phyloP scores from a whole-genome alignment of 2,329 filamentous ascomycete genomes.

The Sclerotinia glacialis region DNA sequence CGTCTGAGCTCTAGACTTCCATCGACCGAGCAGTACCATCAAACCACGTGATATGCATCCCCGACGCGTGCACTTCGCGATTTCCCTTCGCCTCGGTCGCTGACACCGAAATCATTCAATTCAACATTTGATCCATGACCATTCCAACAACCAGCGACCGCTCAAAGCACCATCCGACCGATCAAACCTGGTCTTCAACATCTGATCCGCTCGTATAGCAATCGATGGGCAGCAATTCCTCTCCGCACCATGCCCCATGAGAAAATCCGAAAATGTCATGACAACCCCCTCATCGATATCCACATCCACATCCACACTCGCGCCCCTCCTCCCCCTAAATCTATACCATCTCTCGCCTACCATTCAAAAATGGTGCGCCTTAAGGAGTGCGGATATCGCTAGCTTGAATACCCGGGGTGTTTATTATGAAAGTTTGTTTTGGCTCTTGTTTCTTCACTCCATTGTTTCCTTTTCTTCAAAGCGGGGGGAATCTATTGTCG shows the following conservation, averaged over 20 bases:
- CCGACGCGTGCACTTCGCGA: slow-evolving; percentile 14
- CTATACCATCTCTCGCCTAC: slow-evolving; percentile 63
- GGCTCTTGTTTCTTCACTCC: not conserved
- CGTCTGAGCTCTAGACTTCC: not conserved
- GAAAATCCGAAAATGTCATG: slow-evolving; percentile 54
- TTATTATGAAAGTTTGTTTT: slow-evolving; percentile 51
- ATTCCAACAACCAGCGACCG: not conserved
- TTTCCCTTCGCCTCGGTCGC: not conserved
- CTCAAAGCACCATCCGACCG: not conserved
- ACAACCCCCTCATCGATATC: slow-evolving; percentile 36
- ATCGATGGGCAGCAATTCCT: not conserved
- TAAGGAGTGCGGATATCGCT: slow-evolving; percentile 52
- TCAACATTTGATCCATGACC: not conserved
- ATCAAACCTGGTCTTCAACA: not conserved
- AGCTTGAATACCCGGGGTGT: slow-evolving; percentile 47
- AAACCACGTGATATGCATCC: not conserved
- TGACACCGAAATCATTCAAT: not conserved
- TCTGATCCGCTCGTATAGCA: not conserved
- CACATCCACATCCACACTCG: slow-evolving; percentile 33
- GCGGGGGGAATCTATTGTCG: no score
- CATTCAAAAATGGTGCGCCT: slow-evolving; percentile 56
- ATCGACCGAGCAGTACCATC: not conserved
- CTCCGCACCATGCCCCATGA: not conserved
- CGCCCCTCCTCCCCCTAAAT: slow-evolving; percentile 53
- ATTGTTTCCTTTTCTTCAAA: not conserved